A percentile compares a stretch with the other conserved stretches of the same genome.
These are phyloP conservation scores for Lyophyllum semitale DNA, from an alignment of 768 basidiomycete species.

Conservation along the genomic window DNA sequence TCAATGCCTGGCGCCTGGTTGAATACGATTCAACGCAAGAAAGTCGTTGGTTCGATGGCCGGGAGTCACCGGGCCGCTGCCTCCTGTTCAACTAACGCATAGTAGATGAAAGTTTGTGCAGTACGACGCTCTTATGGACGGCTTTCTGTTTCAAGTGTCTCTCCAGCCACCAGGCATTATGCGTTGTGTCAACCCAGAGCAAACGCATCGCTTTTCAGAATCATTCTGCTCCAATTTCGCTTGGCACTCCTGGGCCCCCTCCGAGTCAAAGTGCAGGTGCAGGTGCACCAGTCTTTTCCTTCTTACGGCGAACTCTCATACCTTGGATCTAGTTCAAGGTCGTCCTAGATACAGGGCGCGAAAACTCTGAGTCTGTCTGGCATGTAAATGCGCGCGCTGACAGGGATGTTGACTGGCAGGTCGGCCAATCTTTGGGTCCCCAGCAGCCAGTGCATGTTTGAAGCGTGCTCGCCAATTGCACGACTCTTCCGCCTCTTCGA, in stretches of 20 bases:
- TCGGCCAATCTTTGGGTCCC: conserved; percentile 97
- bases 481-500: conserved; percentile 73
- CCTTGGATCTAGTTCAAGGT: conserved; percentile 74
- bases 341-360: conserved; percentile 87
- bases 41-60: too few species aligned
- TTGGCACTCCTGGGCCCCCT: conserved; percentile 88
- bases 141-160: too few species aligned
- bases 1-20: too few species aligned
- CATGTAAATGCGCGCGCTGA: neutral
- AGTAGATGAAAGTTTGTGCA: too few species aligned
- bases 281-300: neutral
- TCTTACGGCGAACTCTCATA: neutral
- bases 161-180: too few species aligned
- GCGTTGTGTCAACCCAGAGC: too few species aligned
- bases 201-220: too few species aligned
- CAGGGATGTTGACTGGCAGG: conserved; percentile 36
- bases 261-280: conserved; percentile 68
- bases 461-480: conserved; percentile 96
- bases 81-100: too few species aligned
- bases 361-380: neutral
- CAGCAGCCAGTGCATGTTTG: conserved; percentile 77
- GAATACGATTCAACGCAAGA: too few species aligned
- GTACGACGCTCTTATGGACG: too few species aligned
- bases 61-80: too few species aligned
- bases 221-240: conserved; percentile 83